Percentiles rank a stretch among this genome's conserved stretches.
phyloP scores from a whole-genome alignment of 306 rosid genomes.

The Fragaria nilgerrensis region DNA sequence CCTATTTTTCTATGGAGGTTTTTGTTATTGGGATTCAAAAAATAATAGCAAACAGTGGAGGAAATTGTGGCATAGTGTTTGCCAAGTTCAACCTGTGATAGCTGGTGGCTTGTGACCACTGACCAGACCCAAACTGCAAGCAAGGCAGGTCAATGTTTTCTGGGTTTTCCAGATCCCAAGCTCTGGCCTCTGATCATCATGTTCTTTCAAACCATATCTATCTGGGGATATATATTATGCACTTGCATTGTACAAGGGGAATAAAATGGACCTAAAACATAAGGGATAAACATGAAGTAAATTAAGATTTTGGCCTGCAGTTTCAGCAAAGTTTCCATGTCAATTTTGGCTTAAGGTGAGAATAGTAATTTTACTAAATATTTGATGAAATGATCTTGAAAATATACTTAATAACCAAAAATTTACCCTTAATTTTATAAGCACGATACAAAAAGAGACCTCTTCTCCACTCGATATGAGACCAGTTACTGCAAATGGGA shows the following conservation, averaged over 20 bases:
- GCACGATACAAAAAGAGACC: no score
- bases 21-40: neutral
- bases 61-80: neutral
- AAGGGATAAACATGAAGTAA: neutral
- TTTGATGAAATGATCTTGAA: no score
- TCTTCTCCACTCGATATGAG: neutral
- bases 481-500: neutral
- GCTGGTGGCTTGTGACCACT: neutral
- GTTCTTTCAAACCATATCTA: neutral
- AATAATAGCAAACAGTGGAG: neutral
- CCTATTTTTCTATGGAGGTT: neutral
- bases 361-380: no score
- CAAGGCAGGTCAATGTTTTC: slow-evolving; percentile 38
- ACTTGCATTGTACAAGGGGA: neutral
- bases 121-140: slow-evolving; percentile 30
- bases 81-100: neutral
- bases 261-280: neutral
- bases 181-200: slow-evolving; percentile 8
- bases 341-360: neutral
- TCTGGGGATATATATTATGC: neutral
- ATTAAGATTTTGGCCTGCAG: neutral
- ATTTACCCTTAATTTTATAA: no score
- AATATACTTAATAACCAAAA: no score
- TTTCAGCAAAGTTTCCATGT: neutral
- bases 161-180: slow-evolving; percentile 51